These are phyloP conservation scores for Alternaria triticina DNA, from an alignment of 2,329 filamentous ascomycete species.

Conservation along the genomic window DNA sequence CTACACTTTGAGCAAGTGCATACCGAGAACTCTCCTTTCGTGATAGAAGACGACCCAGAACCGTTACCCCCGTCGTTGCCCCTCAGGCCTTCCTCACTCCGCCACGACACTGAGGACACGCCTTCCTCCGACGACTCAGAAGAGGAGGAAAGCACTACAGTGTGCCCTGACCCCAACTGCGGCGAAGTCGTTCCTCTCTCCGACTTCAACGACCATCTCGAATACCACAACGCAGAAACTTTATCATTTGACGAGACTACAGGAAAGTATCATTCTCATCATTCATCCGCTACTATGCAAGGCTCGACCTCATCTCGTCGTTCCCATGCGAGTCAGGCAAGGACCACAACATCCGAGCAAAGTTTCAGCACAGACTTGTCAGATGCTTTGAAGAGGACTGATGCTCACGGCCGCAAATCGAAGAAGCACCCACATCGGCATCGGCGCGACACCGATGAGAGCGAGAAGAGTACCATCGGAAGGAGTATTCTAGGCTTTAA, in stretches of 20 bases:
- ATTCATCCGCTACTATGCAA: conserved; percentile 42
- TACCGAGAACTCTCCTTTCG: conserved; percentile 48
- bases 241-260: conserved; percentile 47
- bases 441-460: conserved; percentile 34
- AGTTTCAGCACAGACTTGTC: conserved; percentile 27
- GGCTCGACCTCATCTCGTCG: conserved; percentile 18
- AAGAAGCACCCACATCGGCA: conserved; percentile 32
- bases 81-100: conserved; percentile 24
- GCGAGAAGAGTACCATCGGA: conserved; percentile 45
- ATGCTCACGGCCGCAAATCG: conserved; percentile 25
- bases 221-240: conserved; percentile 52
- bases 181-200: conserved; percentile 50
- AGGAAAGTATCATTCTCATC: conserved; percentile 42
- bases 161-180: conserved; percentile 53
- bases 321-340: conserved; percentile 15
- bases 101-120: conserved; percentile 23
- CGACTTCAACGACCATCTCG: conserved; percentile 56
- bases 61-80: conserved; percentile 32
- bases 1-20: conserved; percentile 52
- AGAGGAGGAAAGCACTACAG: conserved; percentile 39
- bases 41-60: conserved; percentile 39
- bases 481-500: conserved; percentile 46
- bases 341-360: conserved; percentile 33
- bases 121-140: conserved; percentile 41
- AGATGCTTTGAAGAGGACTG: conserved; percentile 22